Evolutionary conservation across 768 basidiomycete genomes (phyloP), one percentile per base, ranked within the genome.

Genomic region (Lentinula guzmanii): DNA sequence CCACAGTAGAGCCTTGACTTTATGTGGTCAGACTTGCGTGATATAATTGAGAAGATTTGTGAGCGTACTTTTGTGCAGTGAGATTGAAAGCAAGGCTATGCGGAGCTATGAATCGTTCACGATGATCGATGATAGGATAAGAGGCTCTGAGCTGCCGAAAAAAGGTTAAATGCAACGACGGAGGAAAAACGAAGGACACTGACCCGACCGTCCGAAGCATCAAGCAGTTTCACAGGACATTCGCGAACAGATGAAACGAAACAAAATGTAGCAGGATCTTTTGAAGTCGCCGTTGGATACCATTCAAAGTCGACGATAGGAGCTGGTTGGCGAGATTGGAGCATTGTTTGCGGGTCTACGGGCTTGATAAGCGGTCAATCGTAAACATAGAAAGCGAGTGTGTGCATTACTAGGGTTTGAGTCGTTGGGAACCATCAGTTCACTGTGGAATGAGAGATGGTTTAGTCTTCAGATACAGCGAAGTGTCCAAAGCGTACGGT

Each of bases 91-190:
- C 80, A 62, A 98, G 77, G 65, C 85, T 85, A 59, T 93, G 89
- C 0, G 96, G 95, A 0, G 93, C 94, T 43, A 97, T 78, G 58
- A 92, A 86, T 35, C 95, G 83, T 74, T 98, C 96, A n/a, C 90
- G 79, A 67, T 98, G 95, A 71, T 98, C 95, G 9, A 98, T 82
- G 42, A 98, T 96, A 43, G 80, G 79, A 71, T 98, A 98, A 1
- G 93, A 95, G 0, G 95, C 96, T 16, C 95, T 85, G 18, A 93
- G 82, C 95, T 97, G 34, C 15, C 41, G 28, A 16, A 8, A 37
- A 15, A 8, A 35, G 46, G 8, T 7, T 16, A 16, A 24, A 15
- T 6, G 39, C 8, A 15, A 18, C 42, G 24, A 28, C 37, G 35
- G 41, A 9, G 13, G 35, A 11, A 46, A 13, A 11, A 43, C 35